Base-by-base conservation (phyloP, 1,284 basidiomycete genomes). In the Neonothopanus nambi region DNA sequence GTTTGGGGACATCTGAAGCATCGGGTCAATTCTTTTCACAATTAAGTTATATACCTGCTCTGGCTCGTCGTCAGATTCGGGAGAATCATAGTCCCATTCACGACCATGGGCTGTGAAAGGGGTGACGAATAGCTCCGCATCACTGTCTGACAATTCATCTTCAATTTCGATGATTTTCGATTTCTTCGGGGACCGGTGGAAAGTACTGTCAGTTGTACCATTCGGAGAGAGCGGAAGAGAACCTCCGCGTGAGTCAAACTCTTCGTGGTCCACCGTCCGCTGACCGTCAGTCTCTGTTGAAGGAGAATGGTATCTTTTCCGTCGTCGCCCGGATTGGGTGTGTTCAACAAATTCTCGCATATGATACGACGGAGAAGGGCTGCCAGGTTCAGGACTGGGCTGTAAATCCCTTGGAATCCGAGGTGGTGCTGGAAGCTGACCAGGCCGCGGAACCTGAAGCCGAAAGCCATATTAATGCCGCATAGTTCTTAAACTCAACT, bases 11-110 rank as follows among this genome's bases (percentile, higher is more conserved):
- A 70, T 65, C 54, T 75, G 70, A 17, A 82, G 58, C 18, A 69
- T 56, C 7, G 66, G 54, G 54, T 76, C 71, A 17, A 80, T 70
- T 36, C 70, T 73, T 33, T 67, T 63, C 20, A 65, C 61, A 45
- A 81, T 69, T 23, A 65, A 61, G 12, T 70, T 66, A 54, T 75
- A 66, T 41, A 68, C 54, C 42, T 71, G 63, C 20, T 72, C 71
- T 28, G 60, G 60, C 9, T 71, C 68, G 20, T 73, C 74, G 40
- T 69, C 66, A 8, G 65, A 56, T 24, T 57, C 55, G 1, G 69
- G 68, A 13, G 67, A 66, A 13, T 65, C 62, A 24, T 67, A 67
- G 43, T 61, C 52, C 30, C 57, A 46, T 44, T 57, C 21, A 35
- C 43, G 44, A 24, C 36, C 26, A 39, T 38, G 20, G 48, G 46